Base-by-base conservation (phyloP, 495 filamentous ascomycete genomes). In the Podospora anserina region DNA sequence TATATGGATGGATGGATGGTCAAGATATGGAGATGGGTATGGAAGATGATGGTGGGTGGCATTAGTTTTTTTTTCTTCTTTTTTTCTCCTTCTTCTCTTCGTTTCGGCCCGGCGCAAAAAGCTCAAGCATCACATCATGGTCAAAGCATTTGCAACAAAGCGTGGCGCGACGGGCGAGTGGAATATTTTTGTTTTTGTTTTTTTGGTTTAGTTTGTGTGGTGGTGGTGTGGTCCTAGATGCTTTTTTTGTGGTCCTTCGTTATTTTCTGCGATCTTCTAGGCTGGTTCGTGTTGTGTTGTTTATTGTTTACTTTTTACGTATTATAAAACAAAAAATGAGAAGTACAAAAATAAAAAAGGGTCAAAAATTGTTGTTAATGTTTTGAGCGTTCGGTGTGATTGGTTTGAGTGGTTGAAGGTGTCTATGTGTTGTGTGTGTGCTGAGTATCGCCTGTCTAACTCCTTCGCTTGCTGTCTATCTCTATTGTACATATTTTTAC, bases 131-230 rank as follows among this genome's bases (percentile, higher is more conserved):
- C 39, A 63, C 28, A 44, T 55, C 26, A 39, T 32, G 3, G 30
- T 32, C 30, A 32, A 32, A 7, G 39, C 39, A 49, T 49, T 49
- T 49, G 5, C 6, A 6, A 61, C 16, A 26, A 54, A 62, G 54
- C 34, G 5, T 57, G 44, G 69, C 64, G 66, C 7, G 70, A 61
- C 44, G 64, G 44, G 67, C 32, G 61, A 64, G 26, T 56, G 19
- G 49, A 63, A 34, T 61, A 30, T 44, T 63, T 49, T 64, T 13
- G 1, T 58, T 20, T 61, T 59, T 55, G 19, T 71, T 66, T 64
- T 68, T 68, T 68, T 72, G 67, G 67, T 67, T 16, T 34, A 53
- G 56, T 65, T 67, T 20, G 30, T 32, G 30, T 32, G 30, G 30
- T 32, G 30, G 30, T 32, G 30, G 30, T 32, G 30, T 32, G 30